Base-by-base conservation (phyloP, 2,329 filamentous ascomycete genomes). In the Colletotrichum agaves region DNA sequence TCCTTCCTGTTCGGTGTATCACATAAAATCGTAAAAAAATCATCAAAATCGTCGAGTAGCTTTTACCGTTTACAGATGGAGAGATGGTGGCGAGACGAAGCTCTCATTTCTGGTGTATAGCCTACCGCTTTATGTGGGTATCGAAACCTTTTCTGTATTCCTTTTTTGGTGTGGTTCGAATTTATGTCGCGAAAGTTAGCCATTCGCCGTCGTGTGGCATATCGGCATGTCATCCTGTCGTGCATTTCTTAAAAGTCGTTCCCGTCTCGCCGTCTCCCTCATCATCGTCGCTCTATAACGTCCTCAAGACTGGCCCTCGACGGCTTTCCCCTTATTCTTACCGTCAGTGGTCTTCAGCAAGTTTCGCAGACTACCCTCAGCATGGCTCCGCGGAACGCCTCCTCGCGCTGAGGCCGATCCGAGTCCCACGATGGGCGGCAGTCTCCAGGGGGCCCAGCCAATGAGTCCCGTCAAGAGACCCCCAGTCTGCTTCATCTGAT, bases 321-420 rank as follows among this genome's bases (percentile, higher is more conserved):
- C 69, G 1, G 72, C 74, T 64, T 81, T 81, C 8, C 76, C 78
- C 69, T 80, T 80, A 41, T 52, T 64, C 21, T 67, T 72, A 39
- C 19, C 52, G 43, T 78, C 75, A 5, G 75, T 73, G 13, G 72
- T 73, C 69, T 79, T 84, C 11, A 90, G 75, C 17, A 90, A 74
- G 46, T 86, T 82, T 61, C 85, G 80, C 21, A 90, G 77, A 61
- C 83, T 88, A 2, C 86, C 85, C 74, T 88, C 87, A 1, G 87
- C 87, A 72, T 86, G 82, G 67, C 84, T 81, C 59, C 76, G 73
- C 47, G 76, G 72, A 72, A 75, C 71, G 43, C 58, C 57, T 61
- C 72, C 62, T 69, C 73, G 65, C 44, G 70, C 63, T 59, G 71
- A 63, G 15, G 73, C 60, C 4, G 66, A 61, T 3, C 70, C 66